These are phyloP conservation scores for Chalciporus pseudorubinellus DNA, from an alignment of 768 basidiomycete species.

Conservation along the genomic window DNA sequence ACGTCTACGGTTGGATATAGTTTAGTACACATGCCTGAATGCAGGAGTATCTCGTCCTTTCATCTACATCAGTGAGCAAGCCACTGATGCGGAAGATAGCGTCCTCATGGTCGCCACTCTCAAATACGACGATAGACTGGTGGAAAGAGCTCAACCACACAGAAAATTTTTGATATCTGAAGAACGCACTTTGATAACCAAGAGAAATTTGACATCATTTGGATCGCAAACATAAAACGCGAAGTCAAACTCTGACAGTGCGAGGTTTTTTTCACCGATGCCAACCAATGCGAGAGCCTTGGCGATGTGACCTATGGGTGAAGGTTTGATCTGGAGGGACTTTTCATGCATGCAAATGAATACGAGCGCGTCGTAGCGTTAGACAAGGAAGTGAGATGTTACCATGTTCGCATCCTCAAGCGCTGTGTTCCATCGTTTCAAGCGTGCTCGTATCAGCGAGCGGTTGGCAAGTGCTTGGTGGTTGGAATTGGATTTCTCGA, in stretches of 20 bases:
- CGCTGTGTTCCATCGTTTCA: not conserved
- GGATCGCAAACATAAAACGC: not conserved
- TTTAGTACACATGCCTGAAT: not conserved
- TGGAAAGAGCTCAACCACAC: no score
- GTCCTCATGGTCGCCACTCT: not conserved
- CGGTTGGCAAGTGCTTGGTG: not conserved
- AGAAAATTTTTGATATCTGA: no score
- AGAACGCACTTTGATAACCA: conserved; percentile 1
- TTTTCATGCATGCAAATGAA: not conserved
- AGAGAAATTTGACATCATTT: not conserved
- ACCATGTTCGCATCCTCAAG: not conserved
- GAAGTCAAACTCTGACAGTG: conserved; percentile 2
- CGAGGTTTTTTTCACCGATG: not conserved
- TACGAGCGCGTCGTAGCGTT: not conserved
- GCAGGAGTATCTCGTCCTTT: not conserved
- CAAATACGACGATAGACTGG: not conserved
- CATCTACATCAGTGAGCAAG: not conserved
- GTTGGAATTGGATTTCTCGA: not conserved
- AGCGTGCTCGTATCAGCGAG: not conserved
- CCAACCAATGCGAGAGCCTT: conserved; percentile 4
- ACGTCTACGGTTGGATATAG: no score
- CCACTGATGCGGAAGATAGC: conserved; percentile 1
- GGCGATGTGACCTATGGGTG: conserved; percentile 2
- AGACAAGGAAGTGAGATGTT: not conserved
- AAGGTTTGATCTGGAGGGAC: conserved; percentile 1